Evolutionary conservation across 1,284 basidiomycete species (phyloP).

Genomic region (Ustilago esculenta): DNA sequence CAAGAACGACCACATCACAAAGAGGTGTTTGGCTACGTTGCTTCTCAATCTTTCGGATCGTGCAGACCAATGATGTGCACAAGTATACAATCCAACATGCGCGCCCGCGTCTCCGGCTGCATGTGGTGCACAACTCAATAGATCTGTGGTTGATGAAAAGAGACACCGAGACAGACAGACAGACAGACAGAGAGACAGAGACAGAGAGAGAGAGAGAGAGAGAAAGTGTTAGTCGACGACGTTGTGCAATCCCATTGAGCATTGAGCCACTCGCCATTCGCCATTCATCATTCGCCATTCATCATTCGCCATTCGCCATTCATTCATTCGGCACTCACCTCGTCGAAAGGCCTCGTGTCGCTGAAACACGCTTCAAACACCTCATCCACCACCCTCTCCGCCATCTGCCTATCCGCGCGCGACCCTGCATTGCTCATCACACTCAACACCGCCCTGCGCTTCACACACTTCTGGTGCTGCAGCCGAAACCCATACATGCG

Average conservation of each 20-base stretch:
- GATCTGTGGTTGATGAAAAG: constrained; percentile 49
- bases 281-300: no score
- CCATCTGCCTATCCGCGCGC: constrained; percentile 75
- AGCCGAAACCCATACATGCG: constrained; percentile 78
- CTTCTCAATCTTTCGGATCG: constrained; percentile 82
- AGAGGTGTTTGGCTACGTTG: constrained; percentile 89
- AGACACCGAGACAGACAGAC: no score
- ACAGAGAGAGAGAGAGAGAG: background rate
- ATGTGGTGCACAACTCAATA: no score
- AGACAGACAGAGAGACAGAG: no score
- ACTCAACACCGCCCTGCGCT: constrained; percentile 83
- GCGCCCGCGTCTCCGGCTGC: no score
- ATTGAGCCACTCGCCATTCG: no score
- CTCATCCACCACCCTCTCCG: constrained; percentile 89
- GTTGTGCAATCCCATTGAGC: no score
- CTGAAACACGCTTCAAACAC: constrained; percentile 96
- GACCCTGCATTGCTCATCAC: constrained; percentile 85
- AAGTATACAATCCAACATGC: no score
- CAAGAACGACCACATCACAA: constrained; percentile 70
- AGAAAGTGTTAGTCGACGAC: background rate
- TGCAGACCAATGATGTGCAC: constrained; percentile 59
- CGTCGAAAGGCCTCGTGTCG: constrained; percentile 95
- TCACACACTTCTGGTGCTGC: constrained; percentile 87
- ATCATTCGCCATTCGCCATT: no score
- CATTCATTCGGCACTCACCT: constrained; percentile 74